Base-by-base conservation (phyloP, 176 grass and related monocot genomes). In the Paspalum notatum region DNA sequence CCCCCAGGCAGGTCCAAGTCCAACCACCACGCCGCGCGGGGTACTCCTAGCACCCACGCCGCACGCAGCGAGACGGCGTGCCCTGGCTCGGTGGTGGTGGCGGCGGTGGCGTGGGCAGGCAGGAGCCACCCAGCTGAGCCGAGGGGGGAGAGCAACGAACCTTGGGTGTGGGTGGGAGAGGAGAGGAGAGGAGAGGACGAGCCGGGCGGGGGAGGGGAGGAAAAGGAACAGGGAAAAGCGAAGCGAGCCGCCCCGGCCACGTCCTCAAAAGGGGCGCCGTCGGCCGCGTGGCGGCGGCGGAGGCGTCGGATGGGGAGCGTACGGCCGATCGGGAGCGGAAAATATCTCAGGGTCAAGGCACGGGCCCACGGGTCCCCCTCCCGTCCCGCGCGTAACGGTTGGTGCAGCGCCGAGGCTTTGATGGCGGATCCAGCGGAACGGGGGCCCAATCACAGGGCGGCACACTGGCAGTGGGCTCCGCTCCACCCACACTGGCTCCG, bases 181-280 rank as follows among this genome's bases (percentile, higher is more conserved):
- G n/a, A n/a, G n/a, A n/a, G n/a, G n/a, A n/a, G n/a, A n/a, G n/a
- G n/a, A n/a, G n/a, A n/a, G n/a, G n/a, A n/a, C n/a, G n/a, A n/a
- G n/a, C n/a, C n/a, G 10, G 8, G 14, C 22, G 3, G 2, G 7
- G 18, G 8, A 55, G 32, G 32, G n/a, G 56, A 1, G 2, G 9
- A 6, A 4, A 8, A 60, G 22, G 17, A 24, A 25, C 41, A 66
- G 17, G 16, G 21, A 84, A 84, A 83, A 84, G 72, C 82, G 72
- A 54, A 18, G 50, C 4, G 14, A 32, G 21, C 59, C n/a, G 13
- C 15, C 66, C 4, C 2, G 18, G 79, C 82, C 62, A 76, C 82
- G 72, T 68, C 64, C 25, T 47, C 72, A 21, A 52, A 40, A 64
- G 21, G 32, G 12, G 0, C n/a, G 12, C 12, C 16, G 9, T 61